A percentile compares a stretch with the other conserved stretches of the same genome.
phyloP scores from a whole-genome alignment of 805 yeast genomes.

The Candida boidinii region DNA sequence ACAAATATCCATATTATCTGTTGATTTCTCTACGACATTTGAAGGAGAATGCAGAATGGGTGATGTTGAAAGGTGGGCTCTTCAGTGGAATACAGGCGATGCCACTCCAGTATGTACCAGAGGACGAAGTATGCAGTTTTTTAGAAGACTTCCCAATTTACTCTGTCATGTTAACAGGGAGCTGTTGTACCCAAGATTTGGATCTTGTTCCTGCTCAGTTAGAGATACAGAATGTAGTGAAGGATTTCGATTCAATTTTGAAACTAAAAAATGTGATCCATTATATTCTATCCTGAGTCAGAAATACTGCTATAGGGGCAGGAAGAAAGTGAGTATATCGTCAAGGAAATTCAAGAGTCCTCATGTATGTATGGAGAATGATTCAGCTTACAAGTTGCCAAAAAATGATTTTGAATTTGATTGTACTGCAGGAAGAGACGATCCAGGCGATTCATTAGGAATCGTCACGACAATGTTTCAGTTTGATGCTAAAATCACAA shows the following conservation, averaged over 20 bases:
- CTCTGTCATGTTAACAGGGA: too few species aligned
- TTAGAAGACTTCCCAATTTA: too few species aligned
- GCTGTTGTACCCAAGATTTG: slow-evolving; percentile 39
- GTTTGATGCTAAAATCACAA: too few species aligned
- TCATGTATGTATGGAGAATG: slow-evolving; percentile 12
- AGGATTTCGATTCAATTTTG: too few species aligned
- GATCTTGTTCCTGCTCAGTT: slow-evolving; percentile 55
- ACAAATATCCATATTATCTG: slow-evolving; percentile 21
- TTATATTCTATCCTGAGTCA: too few species aligned
- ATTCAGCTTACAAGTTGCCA: slow-evolving; percentile 11
- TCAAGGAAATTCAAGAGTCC: slow-evolving; percentile 18
- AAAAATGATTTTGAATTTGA: slow-evolving; percentile 20
- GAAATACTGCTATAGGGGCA: too few species aligned
- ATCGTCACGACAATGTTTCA: too few species aligned
- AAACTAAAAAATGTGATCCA: too few species aligned
- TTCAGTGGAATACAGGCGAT: slow-evolving; percentile 27
- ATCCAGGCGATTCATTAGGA: too few species aligned
- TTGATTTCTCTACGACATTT: slow-evolving; percentile 55
- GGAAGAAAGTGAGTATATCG: slow-evolving; percentile 13
- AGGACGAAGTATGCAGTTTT: too few species aligned
- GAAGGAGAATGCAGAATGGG: slow-evolving; percentile 30
- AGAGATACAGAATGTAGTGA: slow-evolving; percentile 63
- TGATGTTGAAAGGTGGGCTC: slow-evolving; percentile 66
- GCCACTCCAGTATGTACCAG: slow-evolving; percentile 43
- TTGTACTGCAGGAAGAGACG: too few species aligned